These are phyloP conservation scores for Westerdykella sp. DNA, from an alignment of 2,329 filamentous ascomycete genomes.

Conservation along the genomic window DNA sequence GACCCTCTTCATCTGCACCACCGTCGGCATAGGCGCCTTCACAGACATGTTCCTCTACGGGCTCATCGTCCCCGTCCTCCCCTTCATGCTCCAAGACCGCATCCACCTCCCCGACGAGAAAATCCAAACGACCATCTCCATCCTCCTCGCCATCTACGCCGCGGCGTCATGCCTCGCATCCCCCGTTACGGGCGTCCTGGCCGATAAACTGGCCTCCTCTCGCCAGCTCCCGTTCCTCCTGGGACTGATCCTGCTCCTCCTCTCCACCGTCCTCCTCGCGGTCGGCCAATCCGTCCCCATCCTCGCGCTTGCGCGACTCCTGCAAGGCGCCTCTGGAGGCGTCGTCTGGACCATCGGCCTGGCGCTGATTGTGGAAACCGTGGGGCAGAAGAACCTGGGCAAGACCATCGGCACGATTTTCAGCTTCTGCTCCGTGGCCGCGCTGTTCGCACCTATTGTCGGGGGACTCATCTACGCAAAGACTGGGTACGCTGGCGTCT, in stretches of 20 bases:
- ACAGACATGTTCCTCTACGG: slow-evolving; percentile 57
- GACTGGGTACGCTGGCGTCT: slow-evolving; percentile 54
- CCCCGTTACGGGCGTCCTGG: slow-evolving; percentile 49
- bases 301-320: slow-evolving; percentile 47
- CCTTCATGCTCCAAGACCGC: slow-evolving; percentile 51
- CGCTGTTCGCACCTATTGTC: slow-evolving; percentile 51
- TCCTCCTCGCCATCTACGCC: slow-evolving; percentile 51
- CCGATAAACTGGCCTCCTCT: slow-evolving; percentile 47
- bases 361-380: slow-evolving; percentile 54
- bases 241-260: slow-evolving; percentile 48
- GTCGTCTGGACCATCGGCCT: slow-evolving; percentile 57
- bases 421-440: slow-evolving; percentile 53
- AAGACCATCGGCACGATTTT: slow-evolving; percentile 58
- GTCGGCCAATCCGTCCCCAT: slow-evolving; percentile 45
- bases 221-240: slow-evolving; percentile 54
- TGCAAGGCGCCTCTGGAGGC: slow-evolving; percentile 54
- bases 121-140: slow-evolving; percentile 49
- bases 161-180: slow-evolving; percentile 48
- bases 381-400: slow-evolving; percentile 51
- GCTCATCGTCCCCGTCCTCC: slow-evolving; percentile 53
- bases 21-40: slow-evolving; percentile 52
- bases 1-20: slow-evolving; percentile 53
- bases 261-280: slow-evolving; percentile 52
- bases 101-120: slow-evolving; percentile 44
- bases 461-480: slow-evolving; percentile 57